Base-by-base conservation (phyloP, 106 monocot species). In the Hemerocallis citrina region DNA sequence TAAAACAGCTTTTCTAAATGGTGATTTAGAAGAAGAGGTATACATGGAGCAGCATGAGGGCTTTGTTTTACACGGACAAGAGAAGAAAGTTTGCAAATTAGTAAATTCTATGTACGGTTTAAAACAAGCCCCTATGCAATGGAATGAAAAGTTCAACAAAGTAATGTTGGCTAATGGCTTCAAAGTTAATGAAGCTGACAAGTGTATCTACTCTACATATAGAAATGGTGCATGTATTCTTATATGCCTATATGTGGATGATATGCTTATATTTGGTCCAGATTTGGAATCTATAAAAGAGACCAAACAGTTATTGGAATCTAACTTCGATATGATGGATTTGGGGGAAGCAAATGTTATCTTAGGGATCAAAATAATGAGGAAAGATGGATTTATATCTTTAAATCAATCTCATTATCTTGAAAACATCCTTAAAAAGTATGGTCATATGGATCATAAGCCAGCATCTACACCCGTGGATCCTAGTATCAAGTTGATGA, bases 21-120 rank as follows among this genome's bases (percentile, higher is more conserved):
- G 9, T 47, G 47, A 12, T 47, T 5, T 47, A n/a, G 4, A 14
- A 4, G 47, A 20, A n/a, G 4, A 47, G 9, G 47, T 12, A 48
- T 5, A 48, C 17, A 51, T 65, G 33, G 51, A 51, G n/a, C 65
- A 65, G 25, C 21, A 8, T 34, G 36, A 65, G 34, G 34, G 65
- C 4, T 62, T 62, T 62, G 3, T 62, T 37, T 5, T 62, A 27
- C 24, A 12, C 9, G 62, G 25, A 24, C 44, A 59, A 38, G 59
- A 59, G 24, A 59, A 37, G 10, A 48, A 48, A 15, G 1, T 1
- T 48, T 48, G 0, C 19, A 48, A 10, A 15, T 48, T 0, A 0
- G 47, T 48, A 5, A 48, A 48, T 16, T 48, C 14, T n/a, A 16
- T 48, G 19, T 48, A 48, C 19, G 47, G 47, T 10, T 48, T 48